Conservation (phyloP, 208 protist species). For the Angomonas deanei region DNA sequence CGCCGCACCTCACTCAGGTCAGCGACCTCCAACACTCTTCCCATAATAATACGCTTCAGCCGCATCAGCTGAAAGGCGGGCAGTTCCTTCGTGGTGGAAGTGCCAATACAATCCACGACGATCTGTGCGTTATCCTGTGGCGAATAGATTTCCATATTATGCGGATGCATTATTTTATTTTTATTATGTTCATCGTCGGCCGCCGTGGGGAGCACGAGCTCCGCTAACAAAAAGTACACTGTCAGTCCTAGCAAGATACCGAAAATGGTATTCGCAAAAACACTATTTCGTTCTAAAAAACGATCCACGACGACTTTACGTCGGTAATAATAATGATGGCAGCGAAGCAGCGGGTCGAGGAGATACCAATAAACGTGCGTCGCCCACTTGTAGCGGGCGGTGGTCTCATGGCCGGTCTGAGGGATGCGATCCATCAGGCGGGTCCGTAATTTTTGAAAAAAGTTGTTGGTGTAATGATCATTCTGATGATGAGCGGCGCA, state of each 20-base stretch:
- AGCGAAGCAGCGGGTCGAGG: slow-evolving; percentile 61
- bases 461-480: not conserved
- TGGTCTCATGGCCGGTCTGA: slow-evolving; percentile 36
- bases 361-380: slow-evolving; percentile 76
- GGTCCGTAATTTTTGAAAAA: slow-evolving; percentile 3
- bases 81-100: slow-evolving; percentile 60
- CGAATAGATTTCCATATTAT: slow-evolving; percentile 30
- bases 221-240: slow-evolving; percentile 42
- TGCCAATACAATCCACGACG: slow-evolving; percentile 43
- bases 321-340: slow-evolving; percentile 67
- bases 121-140: slow-evolving; percentile 62
- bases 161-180: slow-evolving; percentile 16
- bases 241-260: slow-evolving; percentile 57
- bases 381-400: slow-evolving; percentile 63
- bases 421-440: slow-evolving; percentile 22
- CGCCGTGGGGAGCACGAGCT: not conserved
- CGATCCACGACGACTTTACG: slow-evolving; percentile 65
- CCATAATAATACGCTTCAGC: slow-evolving; percentile 66
- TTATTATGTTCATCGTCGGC: not conserved
- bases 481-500: not conserved
- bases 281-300: slow-evolving; percentile 58
- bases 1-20: slow-evolving; percentile 62
- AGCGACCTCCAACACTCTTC: slow-evolving; percentile 53
- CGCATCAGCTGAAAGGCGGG: slow-evolving; percentile 70
- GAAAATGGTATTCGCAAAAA: slow-evolving; percentile 50